phyloP scores from a whole-genome alignment of 345 rosid genomes.

The Populus alba region DNA sequence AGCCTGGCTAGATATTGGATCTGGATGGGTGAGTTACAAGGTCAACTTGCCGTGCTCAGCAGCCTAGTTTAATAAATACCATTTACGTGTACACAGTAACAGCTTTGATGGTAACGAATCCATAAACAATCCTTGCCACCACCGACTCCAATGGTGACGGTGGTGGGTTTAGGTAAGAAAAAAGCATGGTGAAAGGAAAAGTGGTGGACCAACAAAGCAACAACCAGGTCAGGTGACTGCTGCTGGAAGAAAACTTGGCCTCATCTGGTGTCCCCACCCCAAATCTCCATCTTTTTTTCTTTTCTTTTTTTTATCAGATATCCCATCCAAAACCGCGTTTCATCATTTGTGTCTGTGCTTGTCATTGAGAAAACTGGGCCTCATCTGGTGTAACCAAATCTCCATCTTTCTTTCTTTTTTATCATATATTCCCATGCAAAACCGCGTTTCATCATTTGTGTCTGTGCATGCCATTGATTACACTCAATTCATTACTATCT shows the following conservation, averaged over 20 bases:
- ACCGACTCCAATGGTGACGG: not conserved
- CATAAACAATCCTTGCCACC: no score
- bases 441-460: not conserved
- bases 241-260: not conserved
- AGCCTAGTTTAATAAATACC: no score
- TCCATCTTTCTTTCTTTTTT: not conserved
- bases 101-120: no score
- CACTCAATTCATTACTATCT: not conserved
- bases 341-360: not conserved
- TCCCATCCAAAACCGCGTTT: not conserved
- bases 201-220: not conserved
- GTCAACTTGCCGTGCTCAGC: no score
- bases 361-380: not conserved
- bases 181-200: no score
- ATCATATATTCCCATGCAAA: not conserved
- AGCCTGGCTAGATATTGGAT: no score
- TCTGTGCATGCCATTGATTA: not conserved
- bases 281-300: not conserved
- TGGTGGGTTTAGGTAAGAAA: no score
- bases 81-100: no score
- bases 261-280: not conserved
- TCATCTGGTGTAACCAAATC: not conserved
- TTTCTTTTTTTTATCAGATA: not conserved
- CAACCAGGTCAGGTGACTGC: not conserved
- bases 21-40: no score